Evolutionary conservation across 176 grass and related monocot species (phyloP), one percentile per base, ranked within the genome.

Genomic region (Avena sativa): DNA sequence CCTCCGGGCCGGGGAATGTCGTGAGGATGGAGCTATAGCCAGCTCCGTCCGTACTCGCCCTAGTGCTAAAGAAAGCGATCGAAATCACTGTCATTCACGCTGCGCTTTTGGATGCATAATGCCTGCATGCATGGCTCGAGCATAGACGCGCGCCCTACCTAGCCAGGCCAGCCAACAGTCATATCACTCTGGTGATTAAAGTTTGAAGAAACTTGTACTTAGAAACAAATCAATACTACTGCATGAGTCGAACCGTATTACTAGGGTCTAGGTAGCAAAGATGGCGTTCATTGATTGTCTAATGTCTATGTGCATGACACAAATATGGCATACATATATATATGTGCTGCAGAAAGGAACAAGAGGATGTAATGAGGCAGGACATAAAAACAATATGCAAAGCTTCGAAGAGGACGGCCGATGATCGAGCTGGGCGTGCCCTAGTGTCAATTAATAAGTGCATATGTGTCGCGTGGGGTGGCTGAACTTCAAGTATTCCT

Each of bases 31-130:
- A 48, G 46, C 4, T 28, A 60, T 28, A 47, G 25, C 23, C 74
- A 21, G 46, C 71, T 4, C 6, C 19, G 12, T 1, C 46, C 20
- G 43, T 71, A 71, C 69, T 44, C 46, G 14, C 5, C 26, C 26
- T 3, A 23, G 8, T 85, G 79, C 30, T 63, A 71, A 60, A 89
- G 44, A 50, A 51, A 71, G 51, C 3, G 55, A 67, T 30, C 51
- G 72, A 53, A 81, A 64, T 32, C 84, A 59, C 53, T 87, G 67
- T 68, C 85, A 76, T 52, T 83, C 85, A 11, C 81, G 46, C 47
- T 78, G 71, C 34, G 15, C 79, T 86, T 90, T 78, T 16, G 52
- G n/a, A 38, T 78, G 40, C 40, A 43, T 32, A 4, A 23, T 61
- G 58, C 78, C 20, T 49, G 46, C 46, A 12, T 52, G 59, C 43